Conservation (phyloP, 331 rosid genomes). For the Acacia pycnantha region DNA sequence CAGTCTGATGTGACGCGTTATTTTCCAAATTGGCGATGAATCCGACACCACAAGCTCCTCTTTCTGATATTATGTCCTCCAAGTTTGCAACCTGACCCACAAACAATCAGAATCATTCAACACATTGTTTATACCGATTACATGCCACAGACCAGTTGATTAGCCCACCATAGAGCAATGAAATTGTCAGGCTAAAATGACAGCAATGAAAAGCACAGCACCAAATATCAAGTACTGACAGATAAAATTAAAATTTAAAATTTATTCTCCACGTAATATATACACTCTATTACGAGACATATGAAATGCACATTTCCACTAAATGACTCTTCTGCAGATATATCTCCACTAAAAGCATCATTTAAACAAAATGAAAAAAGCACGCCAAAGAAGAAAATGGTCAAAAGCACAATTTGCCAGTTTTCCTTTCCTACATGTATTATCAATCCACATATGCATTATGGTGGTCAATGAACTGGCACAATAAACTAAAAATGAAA, state of each 20-base stretch:
- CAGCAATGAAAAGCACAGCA: slow-evolving; percentile 19
- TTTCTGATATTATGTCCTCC: slow-evolving; percentile 85
- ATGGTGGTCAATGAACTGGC: not conserved
- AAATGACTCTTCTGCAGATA: not conserved
- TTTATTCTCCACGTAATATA: not conserved
- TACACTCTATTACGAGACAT: not conserved
- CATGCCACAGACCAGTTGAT: slow-evolving; percentile 24
- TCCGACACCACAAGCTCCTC: slow-evolving; percentile 99
- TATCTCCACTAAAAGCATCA: not conserved
- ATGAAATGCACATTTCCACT: slow-evolving; percentile 7
- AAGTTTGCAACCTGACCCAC: slow-evolving; percentile 74
- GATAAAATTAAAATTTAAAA: not conserved
- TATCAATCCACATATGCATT: not conserved
- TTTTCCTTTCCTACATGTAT: not conserved
- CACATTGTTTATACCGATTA: slow-evolving; percentile 15
- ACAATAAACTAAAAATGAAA: not conserved
- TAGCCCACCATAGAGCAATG: slow-evolving; percentile 13
- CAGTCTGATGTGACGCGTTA: slow-evolving; percentile 68
- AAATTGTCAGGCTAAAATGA: slow-evolving; percentile 12
- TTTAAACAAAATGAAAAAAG: slow-evolving; percentile 11
- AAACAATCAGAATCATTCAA: slow-evolving; percentile 30
- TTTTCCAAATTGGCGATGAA: slow-evolving; percentile 94
- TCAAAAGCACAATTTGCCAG: not conserved
- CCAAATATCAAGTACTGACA: not conserved
- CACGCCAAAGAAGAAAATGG: not conserved